Evolutionary conservation across 768 basidiomycete genomes (phyloP).

Genomic region (Chalciporus piperatus): DNA sequence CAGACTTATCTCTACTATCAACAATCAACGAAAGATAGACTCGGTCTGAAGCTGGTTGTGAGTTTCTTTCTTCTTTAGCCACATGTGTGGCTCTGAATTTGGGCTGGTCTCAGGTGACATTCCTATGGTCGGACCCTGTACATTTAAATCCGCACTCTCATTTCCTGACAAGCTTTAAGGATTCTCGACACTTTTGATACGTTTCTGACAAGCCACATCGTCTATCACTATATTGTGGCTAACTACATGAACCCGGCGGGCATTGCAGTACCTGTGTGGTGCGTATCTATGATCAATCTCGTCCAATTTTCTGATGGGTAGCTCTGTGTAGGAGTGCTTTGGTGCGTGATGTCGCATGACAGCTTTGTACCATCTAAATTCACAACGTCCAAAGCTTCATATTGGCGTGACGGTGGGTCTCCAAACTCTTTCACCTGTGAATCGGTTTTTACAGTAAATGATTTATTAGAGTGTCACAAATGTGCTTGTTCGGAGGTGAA

Average conservation of each 20-base stretch:
- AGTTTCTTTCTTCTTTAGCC: slow-evolving; percentile 7
- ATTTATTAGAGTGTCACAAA: slow-evolving; percentile 44
- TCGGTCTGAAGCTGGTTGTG: slow-evolving; percentile 38
- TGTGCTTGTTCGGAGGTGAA: slow-evolving; percentile 45
- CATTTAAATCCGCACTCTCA: neutral
- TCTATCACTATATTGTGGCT: slow-evolving; percentile 56
- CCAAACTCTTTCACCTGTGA: neutral
- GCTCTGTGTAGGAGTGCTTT: slow-evolving; percentile 44
- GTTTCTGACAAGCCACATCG: slow-evolving; percentile 48
- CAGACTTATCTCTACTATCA: slow-evolving; percentile 54
- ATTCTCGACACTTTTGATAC: slow-evolving; percentile 56
- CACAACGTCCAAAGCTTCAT: slow-evolving; percentile 40
- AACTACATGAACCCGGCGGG: slow-evolving; percentile 51
- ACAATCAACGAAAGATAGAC: slow-evolving; percentile 33
- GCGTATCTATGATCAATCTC: neutral
- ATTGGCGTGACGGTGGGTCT: slow-evolving; percentile 47
- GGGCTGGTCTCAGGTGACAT: slow-evolving; percentile 32
- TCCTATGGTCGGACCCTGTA: slow-evolving; percentile 10
- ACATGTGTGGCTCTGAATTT: slow-evolving; percentile 28
- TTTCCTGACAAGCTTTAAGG: slow-evolving; percentile 15
- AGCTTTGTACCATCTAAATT: neutral
- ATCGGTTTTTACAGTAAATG: neutral
- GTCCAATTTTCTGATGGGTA: neutral
- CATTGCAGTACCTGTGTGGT: slow-evolving; percentile 46
- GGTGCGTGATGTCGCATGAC: slow-evolving; percentile 32